Evolutionary conservation across 805 yeast genomes (phyloP).

Genomic region (Pichia phayaonensis): DNA sequence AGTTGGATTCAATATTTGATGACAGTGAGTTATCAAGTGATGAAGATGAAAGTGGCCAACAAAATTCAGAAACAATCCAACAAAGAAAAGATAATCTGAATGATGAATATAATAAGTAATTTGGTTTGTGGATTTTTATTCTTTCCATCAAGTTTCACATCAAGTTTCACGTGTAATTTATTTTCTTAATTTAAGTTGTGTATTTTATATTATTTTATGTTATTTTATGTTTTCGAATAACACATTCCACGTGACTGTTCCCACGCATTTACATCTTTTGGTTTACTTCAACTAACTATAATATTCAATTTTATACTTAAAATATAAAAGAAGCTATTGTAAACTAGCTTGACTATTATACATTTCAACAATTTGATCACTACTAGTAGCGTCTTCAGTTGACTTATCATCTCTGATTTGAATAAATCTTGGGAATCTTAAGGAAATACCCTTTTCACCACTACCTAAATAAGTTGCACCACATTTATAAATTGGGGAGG

Average conservation of each 20-base stretch:
- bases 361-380: slow-evolving; percentile 79
- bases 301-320: no score
- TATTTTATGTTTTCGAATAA: no score
- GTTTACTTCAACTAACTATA: no score
- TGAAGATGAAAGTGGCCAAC: neutral
- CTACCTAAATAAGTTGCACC: slow-evolving; percentile 60
- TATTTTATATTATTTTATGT: no score
- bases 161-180: neutral
- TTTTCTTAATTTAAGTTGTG: neutral
- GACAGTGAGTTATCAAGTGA: slow-evolving; percentile 1
- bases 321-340: slow-evolving; percentile 5
- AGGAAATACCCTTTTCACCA: slow-evolving; percentile 62
- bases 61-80: neutral
- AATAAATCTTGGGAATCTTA: slow-evolving; percentile 83
- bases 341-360: slow-evolving; percentile 61
- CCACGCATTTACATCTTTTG: no score
- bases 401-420: slow-evolving; percentile 80
- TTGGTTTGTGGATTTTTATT: no score
- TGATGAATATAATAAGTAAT: neutral
- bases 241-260: no score
- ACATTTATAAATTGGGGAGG: slow-evolving; percentile 87
- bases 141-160: neutral
- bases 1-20: slow-evolving; percentile 8
- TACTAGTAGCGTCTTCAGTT: slow-evolving; percentile 79
- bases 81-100: no score